These are phyloP conservation scores for Aurinia saxatilis DNA, from an alignment of 345 rosid species.

Conservation along the genomic window DNA sequence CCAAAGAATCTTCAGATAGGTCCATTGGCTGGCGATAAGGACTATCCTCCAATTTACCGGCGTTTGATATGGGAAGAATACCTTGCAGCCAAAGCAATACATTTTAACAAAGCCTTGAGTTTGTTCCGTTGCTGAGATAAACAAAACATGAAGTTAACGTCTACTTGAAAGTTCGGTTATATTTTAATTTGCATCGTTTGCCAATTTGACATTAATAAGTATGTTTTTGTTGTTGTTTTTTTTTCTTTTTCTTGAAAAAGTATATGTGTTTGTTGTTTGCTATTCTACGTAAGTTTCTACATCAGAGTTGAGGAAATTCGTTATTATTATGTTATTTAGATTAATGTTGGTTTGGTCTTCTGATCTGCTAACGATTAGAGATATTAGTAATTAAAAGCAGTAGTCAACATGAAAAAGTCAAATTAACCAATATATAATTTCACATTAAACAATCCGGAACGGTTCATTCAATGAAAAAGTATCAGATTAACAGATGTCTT, in stretches of 20 bases:
- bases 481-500: no score
- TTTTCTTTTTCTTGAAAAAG: no score
- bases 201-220: neutral
- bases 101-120: conserved; percentile 37
- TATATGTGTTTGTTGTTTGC: neutral
- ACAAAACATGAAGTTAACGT: neutral
- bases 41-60: conserved; percentile 34
- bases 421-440: no score
- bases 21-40: conserved; percentile 23
- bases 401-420: no score
- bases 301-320: neutral
- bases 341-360: neutral
- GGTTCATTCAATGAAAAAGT: no score
- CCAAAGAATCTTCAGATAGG: conserved; percentile 29
- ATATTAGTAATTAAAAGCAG: no score
- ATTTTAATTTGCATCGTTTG: neutral
- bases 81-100: conserved; percentile 36
- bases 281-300: neutral
- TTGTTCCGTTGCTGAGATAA: conserved; percentile 23
- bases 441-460: no score
- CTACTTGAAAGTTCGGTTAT: neutral
- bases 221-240: neutral
- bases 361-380: no score
- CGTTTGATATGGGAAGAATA: conserved; percentile 43
- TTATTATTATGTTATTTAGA: neutral